phyloP scores from a whole-genome alignment of 768 basidiomycete genomes.

The Pulveroboletus ravenelii region DNA sequence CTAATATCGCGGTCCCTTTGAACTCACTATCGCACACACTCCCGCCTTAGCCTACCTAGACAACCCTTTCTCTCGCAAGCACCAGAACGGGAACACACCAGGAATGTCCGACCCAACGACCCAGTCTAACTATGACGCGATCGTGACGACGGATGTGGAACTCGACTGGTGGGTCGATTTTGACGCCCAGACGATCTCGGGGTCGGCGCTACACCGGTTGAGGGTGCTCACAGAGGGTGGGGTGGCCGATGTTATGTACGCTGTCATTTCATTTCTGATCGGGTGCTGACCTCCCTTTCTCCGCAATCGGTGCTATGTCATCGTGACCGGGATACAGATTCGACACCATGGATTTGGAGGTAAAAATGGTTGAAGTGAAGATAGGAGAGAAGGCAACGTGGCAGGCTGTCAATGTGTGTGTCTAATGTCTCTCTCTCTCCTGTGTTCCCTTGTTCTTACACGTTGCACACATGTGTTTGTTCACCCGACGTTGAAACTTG shows the following conservation, averaged over 20 bases:
- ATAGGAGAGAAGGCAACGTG: conserved; percentile 38
- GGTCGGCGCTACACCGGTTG: conserved; percentile 62
- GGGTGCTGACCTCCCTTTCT: not conserved
- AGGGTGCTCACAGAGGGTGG: conserved; percentile 43
- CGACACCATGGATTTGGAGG: conserved; percentile 68
- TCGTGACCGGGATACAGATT: conserved; percentile 39
- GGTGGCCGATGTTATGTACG: conserved; percentile 59
- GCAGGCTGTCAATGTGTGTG: conserved; percentile 11
- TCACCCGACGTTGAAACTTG: too few species aligned
- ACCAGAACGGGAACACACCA: too few species aligned
- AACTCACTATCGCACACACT: too few species aligned
- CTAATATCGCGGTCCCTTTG: too few species aligned
- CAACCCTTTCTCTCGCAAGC: too few species aligned
- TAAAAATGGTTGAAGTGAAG: conserved; percentile 46
- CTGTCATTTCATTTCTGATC: not conserved
- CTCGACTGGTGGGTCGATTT: conserved; percentile 85
- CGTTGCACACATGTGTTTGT: too few species aligned
- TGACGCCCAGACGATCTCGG: conserved; percentile 50
- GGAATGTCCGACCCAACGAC: conserved; percentile 56
- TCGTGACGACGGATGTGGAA: conserved; percentile 60
- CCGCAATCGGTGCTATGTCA: not conserved
- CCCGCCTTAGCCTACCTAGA: too few species aligned
- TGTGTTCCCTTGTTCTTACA: too few species aligned
- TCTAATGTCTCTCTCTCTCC: too few species aligned
- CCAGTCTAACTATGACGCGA: conserved; percentile 72